These are phyloP conservation scores for Leccinum broughii DNA, from an alignment of 768 basidiomycete species.

Conservation along the genomic window DNA sequence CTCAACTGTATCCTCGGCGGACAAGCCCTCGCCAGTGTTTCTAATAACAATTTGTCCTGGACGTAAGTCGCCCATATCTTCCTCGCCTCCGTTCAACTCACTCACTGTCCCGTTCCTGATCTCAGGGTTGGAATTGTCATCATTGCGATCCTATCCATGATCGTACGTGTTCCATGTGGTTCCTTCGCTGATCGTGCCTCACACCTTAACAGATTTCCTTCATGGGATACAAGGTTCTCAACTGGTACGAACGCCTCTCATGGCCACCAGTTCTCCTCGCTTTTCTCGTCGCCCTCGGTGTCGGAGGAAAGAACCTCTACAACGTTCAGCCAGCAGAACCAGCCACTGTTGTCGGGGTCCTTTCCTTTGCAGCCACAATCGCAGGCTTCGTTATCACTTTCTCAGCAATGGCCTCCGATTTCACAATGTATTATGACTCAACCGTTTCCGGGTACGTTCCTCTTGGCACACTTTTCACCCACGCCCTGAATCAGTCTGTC, in stretches of 20 bases:
- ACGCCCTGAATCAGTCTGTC: constrained; percentile 9
- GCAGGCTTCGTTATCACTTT: constrained; percentile 75
- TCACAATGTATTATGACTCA: constrained; percentile 67
- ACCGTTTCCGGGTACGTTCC: constrained; percentile 53
- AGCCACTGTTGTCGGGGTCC: constrained; percentile 51
- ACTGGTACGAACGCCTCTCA: constrained; percentile 69
- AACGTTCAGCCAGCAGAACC: constrained; percentile 48
- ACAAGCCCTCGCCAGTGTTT: constrained; percentile 60
- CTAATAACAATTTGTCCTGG: constrained; percentile 50
- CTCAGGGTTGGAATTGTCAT: constrained; percentile 80
- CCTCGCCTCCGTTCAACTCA: constrained; percentile 2
- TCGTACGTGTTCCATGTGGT: constrained; percentile 38
- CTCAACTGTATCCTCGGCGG: constrained; percentile 70
- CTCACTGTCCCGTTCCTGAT: constrained; percentile 14
- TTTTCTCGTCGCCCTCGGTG: constrained; percentile 67
- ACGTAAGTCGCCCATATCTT: constrained; percentile 36
- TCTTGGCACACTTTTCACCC: not conserved
- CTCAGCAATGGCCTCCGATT: constrained; percentile 65
- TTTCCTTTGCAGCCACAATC: constrained; percentile 68
- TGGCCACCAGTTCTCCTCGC: constrained; percentile 81
- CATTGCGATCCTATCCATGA: constrained; percentile 64
- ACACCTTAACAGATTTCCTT: constrained; percentile 50
- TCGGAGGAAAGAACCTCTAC: constrained; percentile 70
- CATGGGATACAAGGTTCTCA: constrained; percentile 65
- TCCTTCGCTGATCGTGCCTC: constrained; percentile 1